Evolutionary conservation across 805 yeast genomes (phyloP).

Genomic region (Alloascoidea hylecoeti): DNA sequence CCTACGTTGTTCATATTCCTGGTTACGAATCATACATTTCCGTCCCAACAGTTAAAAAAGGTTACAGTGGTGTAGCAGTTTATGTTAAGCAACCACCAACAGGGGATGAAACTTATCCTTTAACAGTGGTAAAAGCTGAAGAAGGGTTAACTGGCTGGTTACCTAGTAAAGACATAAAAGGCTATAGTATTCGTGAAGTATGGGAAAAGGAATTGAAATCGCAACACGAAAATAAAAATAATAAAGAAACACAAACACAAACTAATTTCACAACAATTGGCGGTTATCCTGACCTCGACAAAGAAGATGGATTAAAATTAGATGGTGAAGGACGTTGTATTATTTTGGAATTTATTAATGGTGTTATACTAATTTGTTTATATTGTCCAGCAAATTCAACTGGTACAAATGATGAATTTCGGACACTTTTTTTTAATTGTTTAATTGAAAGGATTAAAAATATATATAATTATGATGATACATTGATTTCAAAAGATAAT

Average conservation of each 20-base stretch:
- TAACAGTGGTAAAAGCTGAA: slow-evolving; percentile 62
- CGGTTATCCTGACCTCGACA: slow-evolving; percentile 41
- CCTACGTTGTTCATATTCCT: slow-evolving; percentile 33
- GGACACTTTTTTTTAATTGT: slow-evolving; percentile 38
- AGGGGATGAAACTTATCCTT: slow-evolving; percentile 24
- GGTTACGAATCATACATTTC: slow-evolving; percentile 56
- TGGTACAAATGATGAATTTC: slow-evolving; percentile 45
- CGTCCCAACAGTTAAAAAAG: slow-evolving; percentile 54
- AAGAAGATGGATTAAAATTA: slow-evolving; percentile 25
- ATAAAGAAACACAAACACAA: slow-evolving; percentile 9
- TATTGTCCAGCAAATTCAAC: slow-evolving; percentile 91
- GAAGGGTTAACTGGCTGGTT: slow-evolving; percentile 80
- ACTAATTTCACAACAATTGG: slow-evolving; percentile 37
- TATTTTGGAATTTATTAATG: slow-evolving; percentile 53
- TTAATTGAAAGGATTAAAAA: slow-evolving; percentile 49
- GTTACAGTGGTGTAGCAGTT: slow-evolving; percentile 87
- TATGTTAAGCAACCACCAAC: slow-evolving; percentile 43
- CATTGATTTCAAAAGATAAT: too few species aligned
- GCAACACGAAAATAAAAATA: slow-evolving; percentile 11
- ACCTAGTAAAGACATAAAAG: slow-evolving; percentile 8
- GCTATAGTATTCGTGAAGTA: slow-evolving; percentile 15
- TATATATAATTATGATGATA: slow-evolving; percentile 22
- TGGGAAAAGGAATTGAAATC: slow-evolving; percentile 7
- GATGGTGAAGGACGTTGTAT: slow-evolving; percentile 84
- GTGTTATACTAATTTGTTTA: slow-evolving; percentile 45